Conservation (phyloP, 768 basidiomycete genomes). For the Rhizopogon rudus region DNA sequence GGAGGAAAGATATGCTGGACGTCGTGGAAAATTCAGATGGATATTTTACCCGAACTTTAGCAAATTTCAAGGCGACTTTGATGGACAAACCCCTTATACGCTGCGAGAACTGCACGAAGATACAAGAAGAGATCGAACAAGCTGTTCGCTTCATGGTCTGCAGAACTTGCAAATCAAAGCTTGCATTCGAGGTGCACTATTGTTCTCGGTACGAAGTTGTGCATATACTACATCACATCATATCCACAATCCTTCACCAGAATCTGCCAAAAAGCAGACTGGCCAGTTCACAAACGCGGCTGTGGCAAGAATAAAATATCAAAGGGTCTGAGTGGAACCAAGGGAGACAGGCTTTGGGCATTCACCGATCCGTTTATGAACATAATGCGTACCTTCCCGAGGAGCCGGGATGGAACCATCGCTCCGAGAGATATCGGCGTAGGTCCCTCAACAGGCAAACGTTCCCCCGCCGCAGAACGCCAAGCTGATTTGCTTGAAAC, state of each 20-base stretch:
- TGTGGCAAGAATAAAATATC: conserved; percentile 15
- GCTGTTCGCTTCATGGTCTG: conserved; percentile 17
- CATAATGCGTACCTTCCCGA: neutral
- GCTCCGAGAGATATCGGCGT: conserved; percentile 2
- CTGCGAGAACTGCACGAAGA: conserved; percentile 16
- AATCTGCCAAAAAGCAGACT: conserved; percentile 14
- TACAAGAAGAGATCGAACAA: conserved; percentile 10
- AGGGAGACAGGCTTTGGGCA: conserved; percentile 10
- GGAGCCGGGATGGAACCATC: neutral
- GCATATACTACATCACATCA: neutral
- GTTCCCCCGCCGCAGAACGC: conserved; percentile 11
- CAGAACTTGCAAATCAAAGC: conserved; percentile 14
- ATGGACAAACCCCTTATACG: conserved; percentile 13
- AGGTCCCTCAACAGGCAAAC: conserved; percentile 1
- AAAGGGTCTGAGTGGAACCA: conserved; percentile 16
- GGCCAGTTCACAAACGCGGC: conserved; percentile 10
- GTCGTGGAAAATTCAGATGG: conserved; percentile 1
- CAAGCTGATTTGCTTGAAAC: conserved; percentile 13
- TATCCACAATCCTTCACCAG: neutral
- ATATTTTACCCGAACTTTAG: neutral
- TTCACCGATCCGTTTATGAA: conserved; percentile 1
- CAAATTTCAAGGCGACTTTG: neutral
- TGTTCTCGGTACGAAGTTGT: conserved; percentile 9
- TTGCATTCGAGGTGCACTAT: conserved; percentile 13
- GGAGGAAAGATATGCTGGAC: neutral